Base-by-base conservation (phyloP, 805 yeast genomes). In the Starmerella sp. region DNA sequence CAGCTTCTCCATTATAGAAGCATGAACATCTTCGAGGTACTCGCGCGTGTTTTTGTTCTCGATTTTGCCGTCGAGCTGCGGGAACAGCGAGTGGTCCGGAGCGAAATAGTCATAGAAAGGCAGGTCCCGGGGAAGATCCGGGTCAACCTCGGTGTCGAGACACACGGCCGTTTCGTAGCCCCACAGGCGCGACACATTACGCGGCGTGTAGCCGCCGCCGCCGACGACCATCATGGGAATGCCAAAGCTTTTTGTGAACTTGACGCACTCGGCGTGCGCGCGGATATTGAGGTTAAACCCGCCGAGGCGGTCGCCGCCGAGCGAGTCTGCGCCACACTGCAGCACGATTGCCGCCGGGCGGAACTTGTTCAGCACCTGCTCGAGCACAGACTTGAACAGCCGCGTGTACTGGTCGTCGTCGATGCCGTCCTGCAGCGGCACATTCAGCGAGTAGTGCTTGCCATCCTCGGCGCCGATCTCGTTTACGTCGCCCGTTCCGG, bases 121-220 rank as follows among this genome's bases (percentile, higher is more conserved):
- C 53, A 87, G 69, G 37, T 74, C 75, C 37, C 78, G 78, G 0
- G 96, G 96, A 36, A 90, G 72, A 62, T 80, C 83, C n/a, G 83
- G 71, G 30, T 87, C 86, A 63, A 91, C 73, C 48, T 83, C 76
- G 13, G 84, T 87, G 62, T 86, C 84, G 61, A 93, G 83, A 66
- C 91, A 76, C 31, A 93, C 76, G 37, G 96, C 91, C 0, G 96
- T 83, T 70, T 93, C 98, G 66, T 77, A 90, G 2, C 96, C 80
- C 97, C 98, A 91, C 11, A 95, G 79, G 62, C 98, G 76, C 5
- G 97, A 88, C 49, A 93, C 98, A 67, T 93, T 93, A 68, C 97
- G 79, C 78, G 95, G 95, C 2, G 98, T 93, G 72, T 93, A 93
- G 22, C 98, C 98, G 63, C 98, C 98, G 50, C 98, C 98, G 42